phyloP scores from a whole-genome alignment of 192 early-diverging fungal species.

The Linnemannia hyalina region DNA sequence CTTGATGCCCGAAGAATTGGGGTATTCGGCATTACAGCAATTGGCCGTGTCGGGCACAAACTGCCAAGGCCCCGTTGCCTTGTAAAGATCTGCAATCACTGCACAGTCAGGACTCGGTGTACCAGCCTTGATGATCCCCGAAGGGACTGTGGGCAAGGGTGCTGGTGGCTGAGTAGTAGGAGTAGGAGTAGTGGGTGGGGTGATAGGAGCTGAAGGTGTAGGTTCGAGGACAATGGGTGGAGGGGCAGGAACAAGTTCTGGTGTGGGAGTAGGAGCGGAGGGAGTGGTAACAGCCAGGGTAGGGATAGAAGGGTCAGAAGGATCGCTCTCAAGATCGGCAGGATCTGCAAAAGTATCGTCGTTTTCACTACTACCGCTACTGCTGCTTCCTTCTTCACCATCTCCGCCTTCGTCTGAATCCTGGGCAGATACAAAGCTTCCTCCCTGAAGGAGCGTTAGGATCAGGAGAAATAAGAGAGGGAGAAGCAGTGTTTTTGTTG shows the following conservation, averaged over 20 bases:
- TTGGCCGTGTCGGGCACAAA: slow-evolving; percentile 50
- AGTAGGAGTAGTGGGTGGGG: neutral
- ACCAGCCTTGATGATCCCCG: slow-evolving; percentile 33
- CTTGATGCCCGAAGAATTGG: slow-evolving; percentile 38
- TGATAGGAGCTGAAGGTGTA: neutral
- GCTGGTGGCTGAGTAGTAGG: slow-evolving; percentile 3
- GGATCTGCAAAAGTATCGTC: slow-evolving; percentile 12
- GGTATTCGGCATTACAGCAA: slow-evolving; percentile 52
- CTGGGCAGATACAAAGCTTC: neutral
- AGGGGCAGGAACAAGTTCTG: neutral
- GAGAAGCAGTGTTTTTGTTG: slow-evolving; percentile 6
- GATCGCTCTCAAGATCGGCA: slow-evolving; percentile 13
- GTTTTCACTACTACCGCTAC: neutral
- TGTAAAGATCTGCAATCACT: slow-evolving; percentile 35
- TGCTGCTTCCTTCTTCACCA: neutral
- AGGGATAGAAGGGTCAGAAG: slow-evolving; percentile 1
- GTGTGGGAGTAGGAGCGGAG: neutral
- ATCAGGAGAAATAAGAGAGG: slow-evolving; percentile 17
- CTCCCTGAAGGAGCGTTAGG: slow-evolving; percentile 7
- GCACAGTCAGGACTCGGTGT: slow-evolving; percentile 38
- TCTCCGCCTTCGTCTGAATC: slow-evolving; percentile 8
- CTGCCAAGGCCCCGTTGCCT: slow-evolving; percentile 47
- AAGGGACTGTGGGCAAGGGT: neutral
- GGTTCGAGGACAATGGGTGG: neutral
- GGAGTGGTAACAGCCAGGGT: neutral